A percentile compares a stretch with the other conserved stretches of the same genome.
These are phyloP conservation scores for Chlamydomonas urium DNA, from an alignment of 139 green algal species.

Conservation along the genomic window DNA sequence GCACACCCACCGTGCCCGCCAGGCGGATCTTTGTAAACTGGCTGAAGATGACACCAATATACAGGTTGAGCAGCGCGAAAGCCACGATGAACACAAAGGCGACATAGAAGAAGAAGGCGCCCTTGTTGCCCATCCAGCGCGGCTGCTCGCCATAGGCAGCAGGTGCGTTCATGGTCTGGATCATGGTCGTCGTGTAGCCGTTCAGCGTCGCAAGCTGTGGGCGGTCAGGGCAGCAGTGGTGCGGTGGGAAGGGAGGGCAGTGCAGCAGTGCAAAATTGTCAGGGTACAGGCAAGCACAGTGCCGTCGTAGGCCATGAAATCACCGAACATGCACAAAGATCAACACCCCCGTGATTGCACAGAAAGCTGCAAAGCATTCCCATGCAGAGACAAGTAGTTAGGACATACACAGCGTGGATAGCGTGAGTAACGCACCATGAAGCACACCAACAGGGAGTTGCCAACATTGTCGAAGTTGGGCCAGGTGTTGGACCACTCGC, in stretches of 20 bases:
- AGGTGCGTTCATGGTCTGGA: conserved; percentile 49
- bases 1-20: too few species aligned
- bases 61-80: conserved; percentile 84
- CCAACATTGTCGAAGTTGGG: conserved; percentile 82
- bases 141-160: conserved; percentile 55
- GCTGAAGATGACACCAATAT: conserved; percentile 77
- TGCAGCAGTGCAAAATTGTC: too few species aligned
- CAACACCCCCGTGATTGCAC: too few species aligned
- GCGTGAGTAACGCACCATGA: too few species aligned
- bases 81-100: conserved; percentile 71
- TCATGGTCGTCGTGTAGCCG: conserved; percentile 60
- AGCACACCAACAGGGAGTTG: conserved; percentile 31
- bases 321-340: too few species aligned
- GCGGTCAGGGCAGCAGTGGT: too few species aligned
- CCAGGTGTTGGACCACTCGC: conserved; percentile 29
- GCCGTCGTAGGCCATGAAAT: too few species aligned
- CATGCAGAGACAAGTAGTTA: too few species aligned
- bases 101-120: conserved; percentile 68
- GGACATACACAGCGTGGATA: too few species aligned
- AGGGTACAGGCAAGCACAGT: too few species aligned
- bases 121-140: conserved; percentile 44
- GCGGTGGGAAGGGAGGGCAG: too few species aligned
- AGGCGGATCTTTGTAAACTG: conserved; percentile 76
- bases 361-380: too few species aligned
- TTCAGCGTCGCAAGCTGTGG: conserved; percentile 76